Conservation (phyloP, 108 stramenopile genomes). For the Stephanodiscus triporus region DNA sequence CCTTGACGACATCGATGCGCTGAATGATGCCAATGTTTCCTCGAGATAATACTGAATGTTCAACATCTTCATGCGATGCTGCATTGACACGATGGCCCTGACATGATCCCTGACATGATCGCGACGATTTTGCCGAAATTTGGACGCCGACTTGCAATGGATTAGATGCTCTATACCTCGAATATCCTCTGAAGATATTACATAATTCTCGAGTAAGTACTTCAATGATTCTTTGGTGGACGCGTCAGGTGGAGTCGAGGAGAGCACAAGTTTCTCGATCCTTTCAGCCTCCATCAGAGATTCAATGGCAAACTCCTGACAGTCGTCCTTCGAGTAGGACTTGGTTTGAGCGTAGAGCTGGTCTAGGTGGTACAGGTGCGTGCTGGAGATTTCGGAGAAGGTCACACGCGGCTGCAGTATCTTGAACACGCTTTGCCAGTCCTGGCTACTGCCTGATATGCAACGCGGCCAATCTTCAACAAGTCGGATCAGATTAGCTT, state of each 20-base stretch:
- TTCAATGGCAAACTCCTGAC: not conserved
- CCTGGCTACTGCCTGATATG: not conserved
- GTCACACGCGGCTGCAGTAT: not conserved
- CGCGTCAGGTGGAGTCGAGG: not conserved
- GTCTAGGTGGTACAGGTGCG: not conserved
- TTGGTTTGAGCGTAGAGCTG: not conserved
- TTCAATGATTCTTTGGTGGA: not conserved
- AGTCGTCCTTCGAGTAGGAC: slow-evolving; percentile 1
- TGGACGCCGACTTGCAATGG: not conserved
- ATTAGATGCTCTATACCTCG: not conserved
- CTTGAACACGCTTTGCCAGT: not conserved
- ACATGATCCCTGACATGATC: not conserved
- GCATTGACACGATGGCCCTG: not conserved
- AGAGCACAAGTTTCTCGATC: slow-evolving; percentile 5
- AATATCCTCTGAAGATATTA: not conserved
- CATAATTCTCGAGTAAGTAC: not conserved
- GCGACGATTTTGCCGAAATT: not conserved
- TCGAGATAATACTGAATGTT: not conserved
- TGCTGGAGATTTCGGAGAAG: slow-evolving; percentile 3
- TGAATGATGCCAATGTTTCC: not conserved
- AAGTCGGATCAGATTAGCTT: not conserved
- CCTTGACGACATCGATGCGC: not conserved
- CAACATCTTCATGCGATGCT: not conserved
- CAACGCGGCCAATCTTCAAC: not conserved
- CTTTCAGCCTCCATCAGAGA: not conserved